Evolutionary conservation across 345 rosid species (phyloP), one percentile per base, ranked within the genome.

Genomic region (Populus ilicifolia): DNA sequence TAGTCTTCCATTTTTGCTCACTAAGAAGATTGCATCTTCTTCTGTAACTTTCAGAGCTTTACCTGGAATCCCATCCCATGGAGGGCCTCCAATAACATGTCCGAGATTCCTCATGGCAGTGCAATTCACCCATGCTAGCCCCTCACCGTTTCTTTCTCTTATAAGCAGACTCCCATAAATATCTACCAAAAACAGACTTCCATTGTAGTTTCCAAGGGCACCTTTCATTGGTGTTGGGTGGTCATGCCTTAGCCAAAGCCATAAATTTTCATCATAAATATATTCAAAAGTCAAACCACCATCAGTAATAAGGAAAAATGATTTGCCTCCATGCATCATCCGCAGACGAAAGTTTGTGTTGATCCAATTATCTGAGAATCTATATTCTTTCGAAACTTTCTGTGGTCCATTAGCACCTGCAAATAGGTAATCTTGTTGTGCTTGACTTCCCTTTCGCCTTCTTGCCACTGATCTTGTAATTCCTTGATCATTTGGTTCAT

Each of bases 171-270:
- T 87, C 33, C 91, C 90, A 68, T 87, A 76, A 11, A n/a, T 29
- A 70, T 88, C 91, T 30, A 87, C 95, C 52, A 88, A 76, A 80
- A 85, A 88, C 50, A 91, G 77, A 73, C 95, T 91, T 79, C 92
- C 90, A 63, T 89, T 91, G 78, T 91, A 91, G 83, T 83, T 88
- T 59, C 90, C 93, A 4, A 89, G 76, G 12, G 80, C 88, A 27
- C 89, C 95, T 83, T 77, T 80, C 81, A 91, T 85, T 17, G 87
- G 83, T 17, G 93, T 86, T 70, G 91, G 52, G 80, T 91, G 90
- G 43, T 89, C 93, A 27, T 91, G 93, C 80, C 87, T 86, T 75
- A 88, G 74, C 93, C 95, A 91, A 66, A 91, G 83, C 93, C 91
- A 89, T 30, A 86, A 70, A 66, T 78, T 87, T 67, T 91, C 96